Evolutionary conservation across 1,284 basidiomycete species (phyloP), one percentile per base, ranked within the genome.

Genomic region (Pterulicium gracile): DNA sequence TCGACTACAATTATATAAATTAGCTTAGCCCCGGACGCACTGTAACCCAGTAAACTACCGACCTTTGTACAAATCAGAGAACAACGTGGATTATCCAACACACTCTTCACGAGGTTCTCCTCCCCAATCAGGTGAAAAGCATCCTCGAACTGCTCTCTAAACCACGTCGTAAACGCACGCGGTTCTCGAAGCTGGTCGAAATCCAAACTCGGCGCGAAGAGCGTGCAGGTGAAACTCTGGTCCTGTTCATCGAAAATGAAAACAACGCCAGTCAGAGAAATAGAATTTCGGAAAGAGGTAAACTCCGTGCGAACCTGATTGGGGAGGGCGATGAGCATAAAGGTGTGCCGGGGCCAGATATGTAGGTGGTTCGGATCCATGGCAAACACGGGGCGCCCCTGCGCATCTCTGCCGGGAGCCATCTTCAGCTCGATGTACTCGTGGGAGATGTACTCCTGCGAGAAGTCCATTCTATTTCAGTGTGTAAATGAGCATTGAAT

Each of bases 281-380:
- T 51, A 44, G 53, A 42, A 44, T 54, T 58, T 50, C 49, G 43
- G 44, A 46, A 48, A 44, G 47, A 49, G 54, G 47, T 44, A 60
- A 55, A 53, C 47, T 23, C 51, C 61, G 61, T 65, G 4, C 36
- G 36, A 17, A 93, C 92, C 74, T 89, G 84, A 72, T 97, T 98
- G 52, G 95, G 92, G 45, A 98, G 80, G 15, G 92, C 96, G 58
- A 98, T 97, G 57, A 98, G 78, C 95, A 98, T 98, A 72, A 97
- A 98, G 44, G 90, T 88, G 64, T 94, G 89, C 59, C 93, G 82
- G 49, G 95, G 96, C 95, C 95, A 98, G 60, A 98, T 98, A 70
- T 98, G 96, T 53, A 98, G 80, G 66, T 98, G 90, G 65, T 90
- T 85, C 53, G 89, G 87, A 72, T 96, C 91, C 64, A 98, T 80